Evolutionary conservation across 345 rosid genomes (phyloP).

Genomic region (Populus deltoides): DNA sequence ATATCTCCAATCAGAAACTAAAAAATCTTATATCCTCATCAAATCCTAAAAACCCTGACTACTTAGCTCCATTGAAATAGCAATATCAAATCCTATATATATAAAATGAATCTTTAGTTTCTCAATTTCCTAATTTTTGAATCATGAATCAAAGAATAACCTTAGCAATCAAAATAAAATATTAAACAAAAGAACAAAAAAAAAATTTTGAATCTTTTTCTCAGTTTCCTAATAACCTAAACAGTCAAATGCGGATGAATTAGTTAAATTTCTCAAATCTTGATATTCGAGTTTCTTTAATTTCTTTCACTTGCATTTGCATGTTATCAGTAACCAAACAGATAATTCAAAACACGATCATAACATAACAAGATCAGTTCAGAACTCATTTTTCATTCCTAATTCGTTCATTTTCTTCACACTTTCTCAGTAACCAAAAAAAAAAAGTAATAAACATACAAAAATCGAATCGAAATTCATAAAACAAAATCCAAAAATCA

Average conservation of each 20-base stretch:
- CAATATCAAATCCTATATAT: neutral
- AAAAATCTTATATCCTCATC: neutral
- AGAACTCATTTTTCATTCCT: neutral
- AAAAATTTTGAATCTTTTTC: neutral
- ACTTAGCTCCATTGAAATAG: neutral
- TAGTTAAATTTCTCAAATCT: neutral
- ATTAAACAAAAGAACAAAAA: neutral
- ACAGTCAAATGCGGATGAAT: neutral
- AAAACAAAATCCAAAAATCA: neutral
- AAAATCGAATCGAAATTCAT: neutral
- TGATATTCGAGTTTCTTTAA: neutral
- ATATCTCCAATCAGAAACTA: neutral
- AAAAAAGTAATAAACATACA: neutral
- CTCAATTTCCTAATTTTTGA: neutral
- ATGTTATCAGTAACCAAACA: constrained; percentile 12
- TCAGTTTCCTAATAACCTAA: neutral
- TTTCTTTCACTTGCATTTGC: constrained; percentile 2
- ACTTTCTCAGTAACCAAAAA: neutral
- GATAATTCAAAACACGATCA: neutral
- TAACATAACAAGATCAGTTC: neutral
- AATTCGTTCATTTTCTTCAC: neutral
- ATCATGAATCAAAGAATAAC: neutral
- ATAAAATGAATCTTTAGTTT: neutral
- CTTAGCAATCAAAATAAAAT: neutral
- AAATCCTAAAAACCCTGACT: neutral